Evolutionary conservation across 2,329 filamentous ascomycete genomes (phyloP).

Genomic region (Neonectria faginata): DNA sequence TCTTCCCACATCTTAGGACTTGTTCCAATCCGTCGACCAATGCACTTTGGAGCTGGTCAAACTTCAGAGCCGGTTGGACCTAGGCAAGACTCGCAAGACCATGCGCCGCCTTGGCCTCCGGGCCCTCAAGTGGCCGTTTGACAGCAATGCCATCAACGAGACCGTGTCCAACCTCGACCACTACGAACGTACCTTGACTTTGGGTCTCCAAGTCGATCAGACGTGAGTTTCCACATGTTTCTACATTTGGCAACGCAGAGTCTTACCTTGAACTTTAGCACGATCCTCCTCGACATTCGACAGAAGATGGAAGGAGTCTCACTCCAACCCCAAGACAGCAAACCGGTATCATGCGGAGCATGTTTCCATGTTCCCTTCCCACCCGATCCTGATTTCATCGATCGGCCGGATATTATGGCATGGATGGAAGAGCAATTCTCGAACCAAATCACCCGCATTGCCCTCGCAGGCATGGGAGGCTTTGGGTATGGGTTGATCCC

Average conservation of each 20-base stretch:
- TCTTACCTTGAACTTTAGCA: neutral
- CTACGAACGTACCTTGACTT: slow-evolving; percentile 1
- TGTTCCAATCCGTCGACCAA: slow-evolving; percentile 17
- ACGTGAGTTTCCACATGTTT: neutral
- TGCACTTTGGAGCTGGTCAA: slow-evolving; percentile 15
- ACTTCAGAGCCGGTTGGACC: slow-evolving; percentile 18
- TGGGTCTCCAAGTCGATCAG: slow-evolving; percentile 14
- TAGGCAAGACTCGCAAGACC: slow-evolving; percentile 15
- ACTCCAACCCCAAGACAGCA: neutral
- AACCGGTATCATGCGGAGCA: neutral
- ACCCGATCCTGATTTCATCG: slow-evolving; percentile 48
- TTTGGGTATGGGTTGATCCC: slow-evolving; percentile 36
- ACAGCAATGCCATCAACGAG: slow-evolving; percentile 21
- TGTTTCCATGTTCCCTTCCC: slow-evolving; percentile 44
- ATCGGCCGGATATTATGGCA: slow-evolving; percentile 43
- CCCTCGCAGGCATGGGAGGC: slow-evolving; percentile 51
- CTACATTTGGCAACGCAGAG: neutral
- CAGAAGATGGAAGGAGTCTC: slow-evolving; percentile 6
- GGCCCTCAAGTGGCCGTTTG: slow-evolving; percentile 29
- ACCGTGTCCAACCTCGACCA: slow-evolving; percentile 2
- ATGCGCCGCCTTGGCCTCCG: slow-evolving; percentile 20
- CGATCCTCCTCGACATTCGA: slow-evolving; percentile 12
- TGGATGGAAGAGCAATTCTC: slow-evolving; percentile 41
- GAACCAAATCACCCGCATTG: slow-evolving; percentile 36
- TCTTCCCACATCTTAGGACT: slow-evolving; percentile 11